Evolutionary conservation across 345 rosid genomes (phyloP), one percentile per base, ranked within the genome.

Genomic region (Linum trigynum): DNA sequence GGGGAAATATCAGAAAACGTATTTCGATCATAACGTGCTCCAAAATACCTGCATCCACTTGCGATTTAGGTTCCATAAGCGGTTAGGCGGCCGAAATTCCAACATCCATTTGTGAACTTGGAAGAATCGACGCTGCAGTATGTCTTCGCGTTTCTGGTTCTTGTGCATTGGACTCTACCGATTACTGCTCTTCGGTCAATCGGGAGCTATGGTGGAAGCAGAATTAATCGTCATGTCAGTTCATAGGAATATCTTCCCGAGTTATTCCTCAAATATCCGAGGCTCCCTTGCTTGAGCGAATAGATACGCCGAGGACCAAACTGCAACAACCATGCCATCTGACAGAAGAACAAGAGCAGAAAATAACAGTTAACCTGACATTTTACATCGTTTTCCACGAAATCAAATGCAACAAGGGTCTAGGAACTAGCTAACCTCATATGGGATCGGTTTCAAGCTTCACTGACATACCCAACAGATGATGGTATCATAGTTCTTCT

Each of bases 231-330:
- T 48, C 53, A 48, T 48, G 14, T 39, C 38, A 60, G 50, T 51
- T 84, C 77, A 82, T 38, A 85, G 69, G 62, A 88, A 23, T 23
- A 23, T 71, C 84, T 88, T 88, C 83, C 90, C 69, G 68, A 88
- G 96, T 81, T 90, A 96, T 72, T 88, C 90, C 80, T 90, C 97
- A 68, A 92, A 92, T 74, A 92, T 82, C 70, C 88, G 63, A 53
- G 97, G 92, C 80, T 92, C 96, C 4, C 74, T 85, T 0, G 79
- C 88, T 51, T 90, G 97, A 14, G 97, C 84, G 64, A 88, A 65
- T 50, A 92, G 97, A 83, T 88, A 10, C 94, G 85, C 35, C 94
- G 80, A 65, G 96, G 97, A 50, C 98, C 97, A 82, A 87, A 89
- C 97, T 92, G 89, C 86, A 78, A 63, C 39, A 61, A 69, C 3